Evolutionary conservation across 225 moss, liverwort and hornwort species (phyloP), one percentile per base, ranked within the genome.

Genomic region (Asterella californica): DNA sequence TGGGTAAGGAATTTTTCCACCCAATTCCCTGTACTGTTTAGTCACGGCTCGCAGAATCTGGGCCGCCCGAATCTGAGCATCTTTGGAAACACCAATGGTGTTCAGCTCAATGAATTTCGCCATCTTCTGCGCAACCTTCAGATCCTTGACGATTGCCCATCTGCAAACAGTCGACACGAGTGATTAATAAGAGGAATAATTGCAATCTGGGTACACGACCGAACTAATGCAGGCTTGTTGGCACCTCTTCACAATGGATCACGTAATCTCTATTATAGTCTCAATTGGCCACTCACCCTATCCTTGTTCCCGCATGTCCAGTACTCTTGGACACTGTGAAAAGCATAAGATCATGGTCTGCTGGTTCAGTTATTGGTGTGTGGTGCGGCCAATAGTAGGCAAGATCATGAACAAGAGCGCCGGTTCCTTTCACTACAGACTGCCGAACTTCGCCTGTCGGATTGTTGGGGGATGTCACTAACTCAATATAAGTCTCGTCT

Each of bases 301-400:
- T 94, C 78, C 97, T 91, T 12, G 97, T 97, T 62, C 97, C 97
- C 1, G 97, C 97, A 67, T 97, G 97, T 42, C 97, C 97, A 64
- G 97, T 97, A 85, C 91, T 91, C 77, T 97, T 97, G 0, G 97
- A 97, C 48, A 97, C 83, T 0, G 97, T 94, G 76, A 97, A 97
- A 33, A 97, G 91, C 97, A 93, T 97, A 75, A 91, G 76, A 78
- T 91, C 92, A 19, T 91, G 86, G 71, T 93, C 90, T 34, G 90
- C 91, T 57, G 93, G 86, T 63, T 78, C 88, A 0, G 89, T 87
- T 63, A 97, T 93, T 77, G 97, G 91, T 22, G 92, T 92, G 80
- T 90, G 94, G 79, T 97, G 94, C 18, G 97, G 97, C 97, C 97
- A 97, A 79, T 91, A 97, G 72, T 97, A 97, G 36, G 94, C 97